phyloP scores from a whole-genome alignment of 768 basidiomycete genomes.

The Naganishia kalamii region DNA sequence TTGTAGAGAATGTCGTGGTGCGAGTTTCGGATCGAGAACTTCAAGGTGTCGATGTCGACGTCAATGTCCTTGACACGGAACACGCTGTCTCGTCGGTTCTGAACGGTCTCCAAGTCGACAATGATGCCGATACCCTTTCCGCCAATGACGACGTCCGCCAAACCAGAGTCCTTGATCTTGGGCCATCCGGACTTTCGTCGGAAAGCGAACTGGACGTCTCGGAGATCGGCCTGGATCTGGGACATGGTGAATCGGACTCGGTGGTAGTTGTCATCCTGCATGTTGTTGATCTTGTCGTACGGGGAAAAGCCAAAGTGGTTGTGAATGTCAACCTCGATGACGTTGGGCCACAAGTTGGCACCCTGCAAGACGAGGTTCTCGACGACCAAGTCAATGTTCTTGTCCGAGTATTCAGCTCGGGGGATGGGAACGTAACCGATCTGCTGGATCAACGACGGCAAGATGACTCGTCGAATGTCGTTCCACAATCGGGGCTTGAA shows the following conservation, averaged over 20 bases:
- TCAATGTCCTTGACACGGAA: slow-evolving; percentile 53
- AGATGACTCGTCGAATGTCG: slow-evolving; percentile 74
- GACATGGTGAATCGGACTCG: slow-evolving; percentile 66
- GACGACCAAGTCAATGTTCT: slow-evolving; percentile 75
- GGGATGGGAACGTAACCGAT: slow-evolving; percentile 61
- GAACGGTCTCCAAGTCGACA: slow-evolving; percentile 47
- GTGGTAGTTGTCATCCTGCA: slow-evolving; percentile 54
- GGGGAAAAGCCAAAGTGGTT: slow-evolving; percentile 82
- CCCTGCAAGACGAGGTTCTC: slow-evolving; percentile 87
- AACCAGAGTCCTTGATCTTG: slow-evolving; percentile 70
- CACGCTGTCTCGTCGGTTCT: slow-evolving; percentile 42
- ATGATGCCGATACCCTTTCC: slow-evolving; percentile 29
- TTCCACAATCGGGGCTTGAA: slow-evolving; percentile 84
- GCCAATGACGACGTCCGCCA: slow-evolving; percentile 62
- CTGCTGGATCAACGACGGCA: slow-evolving; percentile 70
- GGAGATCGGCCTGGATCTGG: slow-evolving; percentile 90
- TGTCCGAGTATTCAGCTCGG: slow-evolving; percentile 86
- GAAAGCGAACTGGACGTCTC: slow-evolving; percentile 88
- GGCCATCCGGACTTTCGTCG: slow-evolving; percentile 75
- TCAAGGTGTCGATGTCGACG: slow-evolving; percentile 78
- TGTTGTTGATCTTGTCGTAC: slow-evolving; percentile 57
- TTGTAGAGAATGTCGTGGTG: slow-evolving; percentile 88
- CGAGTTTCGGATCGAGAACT: slow-evolving; percentile 82
- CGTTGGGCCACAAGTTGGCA: slow-evolving; percentile 74
- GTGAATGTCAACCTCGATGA: slow-evolving; percentile 58